Percentiles rank a stretch among this genome's conserved stretches.
These are phyloP conservation scores for Cladophialophora chaetospira DNA, from an alignment of 2,329 filamentous ascomycete species.

Conservation along the genomic window DNA sequence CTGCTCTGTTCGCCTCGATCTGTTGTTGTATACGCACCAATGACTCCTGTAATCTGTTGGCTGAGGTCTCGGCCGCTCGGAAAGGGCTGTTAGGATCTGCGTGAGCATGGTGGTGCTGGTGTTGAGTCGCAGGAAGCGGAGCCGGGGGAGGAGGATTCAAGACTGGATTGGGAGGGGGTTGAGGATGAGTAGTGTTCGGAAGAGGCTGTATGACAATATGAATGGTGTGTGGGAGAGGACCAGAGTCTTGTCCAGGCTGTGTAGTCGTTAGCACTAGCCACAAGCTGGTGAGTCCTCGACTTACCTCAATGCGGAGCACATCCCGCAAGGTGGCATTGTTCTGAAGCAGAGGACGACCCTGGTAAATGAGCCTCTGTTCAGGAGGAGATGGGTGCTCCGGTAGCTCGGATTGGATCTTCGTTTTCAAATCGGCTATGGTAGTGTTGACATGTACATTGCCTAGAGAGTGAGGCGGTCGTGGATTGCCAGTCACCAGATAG, in stretches of 20 bases:
- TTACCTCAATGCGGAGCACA: slow-evolving; percentile 55
- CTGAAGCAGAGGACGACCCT: slow-evolving; percentile 55
- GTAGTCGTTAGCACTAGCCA: neutral
- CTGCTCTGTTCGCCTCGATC: slow-evolving; percentile 26
- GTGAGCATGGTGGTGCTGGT: neutral
- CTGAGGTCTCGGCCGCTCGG: slow-evolving; percentile 9
- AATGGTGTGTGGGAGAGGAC: slow-evolving; percentile 28
- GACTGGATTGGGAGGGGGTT: neutral
- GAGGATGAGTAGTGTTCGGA: slow-evolving; percentile 2
- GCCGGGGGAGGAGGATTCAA: neutral
- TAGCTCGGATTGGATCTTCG: slow-evolving; percentile 53
- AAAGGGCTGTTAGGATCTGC: slow-evolving; percentile 6
- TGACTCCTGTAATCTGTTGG: slow-evolving; percentile 20
- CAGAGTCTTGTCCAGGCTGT: slow-evolving; percentile 13
- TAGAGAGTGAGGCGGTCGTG: slow-evolving; percentile 34
- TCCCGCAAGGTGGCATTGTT: slow-evolving; percentile 51
- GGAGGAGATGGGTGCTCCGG: slow-evolving; percentile 48
- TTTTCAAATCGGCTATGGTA: slow-evolving; percentile 57
- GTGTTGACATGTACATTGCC: slow-evolving; percentile 41
- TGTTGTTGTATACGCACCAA: slow-evolving; percentile 26
- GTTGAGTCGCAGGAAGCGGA: neutral
- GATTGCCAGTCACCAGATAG: slow-evolving; percentile 31
- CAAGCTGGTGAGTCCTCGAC: slow-evolving; percentile 30
- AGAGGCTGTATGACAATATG: slow-evolving; percentile 30
- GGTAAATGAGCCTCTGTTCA: slow-evolving; percentile 60